Conservation (phyloP, 805 yeast genomes). For the Candida ovalis region DNA sequence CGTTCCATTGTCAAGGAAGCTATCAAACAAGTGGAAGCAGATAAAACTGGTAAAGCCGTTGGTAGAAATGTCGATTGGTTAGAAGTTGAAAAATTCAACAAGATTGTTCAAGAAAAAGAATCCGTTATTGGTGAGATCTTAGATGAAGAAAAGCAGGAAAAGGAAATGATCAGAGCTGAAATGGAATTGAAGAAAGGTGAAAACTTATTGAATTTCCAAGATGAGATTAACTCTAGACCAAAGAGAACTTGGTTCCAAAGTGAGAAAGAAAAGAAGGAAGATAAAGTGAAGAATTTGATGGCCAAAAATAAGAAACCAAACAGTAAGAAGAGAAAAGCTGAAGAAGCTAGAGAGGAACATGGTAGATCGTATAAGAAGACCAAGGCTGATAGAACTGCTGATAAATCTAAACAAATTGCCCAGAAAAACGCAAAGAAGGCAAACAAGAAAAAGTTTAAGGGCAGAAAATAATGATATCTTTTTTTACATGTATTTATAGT, state of each 20-base stretch:
- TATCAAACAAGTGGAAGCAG: slow-evolving; percentile 59
- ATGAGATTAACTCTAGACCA: slow-evolving; percentile 86
- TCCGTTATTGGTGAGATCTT: slow-evolving; percentile 70
- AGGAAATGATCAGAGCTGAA: slow-evolving; percentile 84
- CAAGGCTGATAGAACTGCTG: slow-evolving; percentile 57
- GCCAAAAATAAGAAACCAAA: slow-evolving; percentile 50
- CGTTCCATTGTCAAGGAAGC: slow-evolving; percentile 90
- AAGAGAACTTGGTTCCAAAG: slow-evolving; percentile 95
- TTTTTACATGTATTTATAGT: not conserved
- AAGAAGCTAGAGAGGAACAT: slow-evolving; percentile 56
- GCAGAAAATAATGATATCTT: slow-evolving; percentile 4
- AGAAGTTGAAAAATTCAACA: slow-evolving; percentile 67
- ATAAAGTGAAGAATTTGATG: slow-evolving; percentile 32
- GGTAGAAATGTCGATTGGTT: slow-evolving; percentile 92
- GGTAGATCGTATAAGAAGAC: slow-evolving; percentile 77
- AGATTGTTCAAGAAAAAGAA: slow-evolving; percentile 55
- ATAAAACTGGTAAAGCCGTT: slow-evolving; percentile 56
- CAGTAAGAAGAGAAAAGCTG: slow-evolving; percentile 64
- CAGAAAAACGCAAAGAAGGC: slow-evolving; percentile 29
- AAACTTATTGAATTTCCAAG: slow-evolving; percentile 72
- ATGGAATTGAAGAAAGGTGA: slow-evolving; percentile 85
- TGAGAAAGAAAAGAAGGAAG: slow-evolving; percentile 50
- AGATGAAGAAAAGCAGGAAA: slow-evolving; percentile 84
- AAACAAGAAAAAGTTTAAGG: slow-evolving; percentile 26
- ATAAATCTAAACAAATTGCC: slow-evolving; percentile 35